Evolutionary conservation across 805 yeast genomes (phyloP).

Genomic region (Phaffomyces opuntiae): DNA sequence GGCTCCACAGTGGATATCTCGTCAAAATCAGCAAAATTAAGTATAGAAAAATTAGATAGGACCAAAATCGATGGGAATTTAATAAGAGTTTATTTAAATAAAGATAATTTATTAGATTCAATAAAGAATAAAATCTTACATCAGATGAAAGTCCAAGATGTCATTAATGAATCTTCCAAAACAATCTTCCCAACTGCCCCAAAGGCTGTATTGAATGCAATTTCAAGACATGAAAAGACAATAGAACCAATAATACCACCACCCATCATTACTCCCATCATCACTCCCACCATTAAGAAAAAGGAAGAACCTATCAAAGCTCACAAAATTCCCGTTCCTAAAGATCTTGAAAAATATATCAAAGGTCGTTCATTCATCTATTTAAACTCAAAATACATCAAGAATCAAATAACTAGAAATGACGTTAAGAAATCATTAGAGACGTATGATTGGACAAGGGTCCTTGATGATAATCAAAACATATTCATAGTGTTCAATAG

Average conservation of each 20-base stretch:
- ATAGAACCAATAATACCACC: neutral
- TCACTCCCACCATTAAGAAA: neutral
- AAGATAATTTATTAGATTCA: slow-evolving; percentile 31
- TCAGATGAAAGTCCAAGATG: slow-evolving; percentile 3
- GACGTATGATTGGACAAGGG: slow-evolving; percentile 58
- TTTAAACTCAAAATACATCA: slow-evolving; percentile 42
- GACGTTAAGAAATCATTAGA: slow-evolving; percentile 55
- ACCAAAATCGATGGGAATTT: slow-evolving; percentile 46
- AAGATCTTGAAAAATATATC: slow-evolving; percentile 40
- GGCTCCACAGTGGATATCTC: slow-evolving; percentile 40
- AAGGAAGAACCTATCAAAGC: too few species aligned
- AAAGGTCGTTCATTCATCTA: slow-evolving; percentile 52
- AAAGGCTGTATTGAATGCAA: slow-evolving; percentile 16
- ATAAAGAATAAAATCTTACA: slow-evolving; percentile 9
- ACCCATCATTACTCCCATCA: too few species aligned
- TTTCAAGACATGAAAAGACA: slow-evolving; percentile 3
- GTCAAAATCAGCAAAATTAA: slow-evolving; percentile 38
- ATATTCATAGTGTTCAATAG: slow-evolving; percentile 66
- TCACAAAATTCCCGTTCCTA: too few species aligned
- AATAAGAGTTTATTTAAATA: slow-evolving; percentile 42
- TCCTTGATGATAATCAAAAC: slow-evolving; percentile 56
- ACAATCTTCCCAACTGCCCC: slow-evolving; percentile 21
- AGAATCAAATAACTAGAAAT: slow-evolving; percentile 33
- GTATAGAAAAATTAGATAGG: slow-evolving; percentile 33
- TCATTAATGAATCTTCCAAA: slow-evolving; percentile 22